phyloP scores from a whole-genome alignment of 345 rosid genomes.

The Combretum micranthum region DNA sequence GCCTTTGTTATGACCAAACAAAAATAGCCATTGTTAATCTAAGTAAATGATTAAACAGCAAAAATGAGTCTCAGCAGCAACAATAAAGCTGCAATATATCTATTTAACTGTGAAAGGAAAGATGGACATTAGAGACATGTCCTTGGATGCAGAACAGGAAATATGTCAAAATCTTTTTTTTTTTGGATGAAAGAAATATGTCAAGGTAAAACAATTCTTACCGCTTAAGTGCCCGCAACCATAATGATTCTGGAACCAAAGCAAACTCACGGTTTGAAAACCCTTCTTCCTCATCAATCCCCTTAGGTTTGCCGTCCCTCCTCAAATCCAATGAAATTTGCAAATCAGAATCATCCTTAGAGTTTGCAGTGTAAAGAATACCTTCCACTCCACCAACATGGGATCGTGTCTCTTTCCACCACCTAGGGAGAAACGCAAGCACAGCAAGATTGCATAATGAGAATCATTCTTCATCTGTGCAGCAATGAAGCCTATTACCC shows the following conservation, averaged over 20 bases:
- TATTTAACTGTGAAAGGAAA: too few relatives aligned
- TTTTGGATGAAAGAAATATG: neutral
- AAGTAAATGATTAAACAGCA: too few relatives aligned
- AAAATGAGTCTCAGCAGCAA: too few relatives aligned
- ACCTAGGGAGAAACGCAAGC: slow-evolving; percentile 36
- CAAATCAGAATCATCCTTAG: slow-evolving; percentile 23
- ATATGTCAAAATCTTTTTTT: neutral
- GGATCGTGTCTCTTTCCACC: slow-evolving; percentile 49
- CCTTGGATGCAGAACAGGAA: too few relatives aligned
- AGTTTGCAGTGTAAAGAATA: slow-evolving; percentile 32
- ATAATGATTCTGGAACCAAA: slow-evolving; percentile 47
- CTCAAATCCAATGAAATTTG: slow-evolving; percentile 45
- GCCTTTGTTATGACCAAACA: neutral
- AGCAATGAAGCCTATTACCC: too few relatives aligned
- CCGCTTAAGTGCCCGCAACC: slow-evolving; percentile 59
- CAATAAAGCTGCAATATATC: too few relatives aligned
- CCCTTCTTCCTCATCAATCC: slow-evolving; percentile 27
- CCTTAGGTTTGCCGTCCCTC: slow-evolving; percentile 27
- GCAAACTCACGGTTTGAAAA: slow-evolving; percentile 45
- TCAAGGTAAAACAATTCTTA: too few relatives aligned
- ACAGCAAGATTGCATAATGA: too few relatives aligned
- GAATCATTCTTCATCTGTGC: too few relatives aligned
- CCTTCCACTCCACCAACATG: slow-evolving; percentile 30
- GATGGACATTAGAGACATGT: too few relatives aligned
- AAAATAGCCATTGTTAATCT: neutral